Conservation (phyloP, 2,329 filamentous ascomycete genomes). For the Bipolaris oryzae region DNA sequence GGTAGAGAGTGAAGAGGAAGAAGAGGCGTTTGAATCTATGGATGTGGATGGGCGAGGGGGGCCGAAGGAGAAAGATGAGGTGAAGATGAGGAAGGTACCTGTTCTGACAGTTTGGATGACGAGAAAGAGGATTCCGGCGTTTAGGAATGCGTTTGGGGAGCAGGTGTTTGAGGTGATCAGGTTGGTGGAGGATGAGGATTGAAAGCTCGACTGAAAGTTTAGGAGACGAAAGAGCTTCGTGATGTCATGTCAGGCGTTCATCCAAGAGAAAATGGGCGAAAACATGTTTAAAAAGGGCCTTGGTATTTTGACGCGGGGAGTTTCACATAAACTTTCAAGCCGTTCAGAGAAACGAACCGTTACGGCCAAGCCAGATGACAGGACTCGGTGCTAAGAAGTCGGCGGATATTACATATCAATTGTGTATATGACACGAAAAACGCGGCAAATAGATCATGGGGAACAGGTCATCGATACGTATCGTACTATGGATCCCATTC, state of each 20-base stretch:
- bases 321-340: too few relatives aligned
- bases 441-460: background rate
- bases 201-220: background rate
- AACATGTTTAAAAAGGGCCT: too few relatives aligned
- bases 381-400: too few relatives aligned
- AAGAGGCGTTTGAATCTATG: constrained; percentile 25
- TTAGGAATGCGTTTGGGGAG: constrained; percentile 28
- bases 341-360: too few relatives aligned
- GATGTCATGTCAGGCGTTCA: background rate
- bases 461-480: background rate
- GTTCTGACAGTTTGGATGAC: constrained; percentile 33
- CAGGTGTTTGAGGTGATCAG: constrained; percentile 17
- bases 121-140: constrained; percentile 20
- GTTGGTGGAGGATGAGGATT: constrained; percentile 7
- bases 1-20: background rate
- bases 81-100: constrained; percentile 16
- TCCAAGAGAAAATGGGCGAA: too few relatives aligned
- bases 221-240: background rate
- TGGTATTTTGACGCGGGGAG: too few relatives aligned
- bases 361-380: too few relatives aligned
- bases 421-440: too few relatives aligned
- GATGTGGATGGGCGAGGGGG: constrained; percentile 8
- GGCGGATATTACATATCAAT: too few relatives aligned
- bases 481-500: background rate
- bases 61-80: background rate